Percentiles rank a stretch among this genome's conserved stretches.
phyloP scores from a whole-genome alignment of 768 basidiomycete species.

The Boletus vinaceobasis region DNA sequence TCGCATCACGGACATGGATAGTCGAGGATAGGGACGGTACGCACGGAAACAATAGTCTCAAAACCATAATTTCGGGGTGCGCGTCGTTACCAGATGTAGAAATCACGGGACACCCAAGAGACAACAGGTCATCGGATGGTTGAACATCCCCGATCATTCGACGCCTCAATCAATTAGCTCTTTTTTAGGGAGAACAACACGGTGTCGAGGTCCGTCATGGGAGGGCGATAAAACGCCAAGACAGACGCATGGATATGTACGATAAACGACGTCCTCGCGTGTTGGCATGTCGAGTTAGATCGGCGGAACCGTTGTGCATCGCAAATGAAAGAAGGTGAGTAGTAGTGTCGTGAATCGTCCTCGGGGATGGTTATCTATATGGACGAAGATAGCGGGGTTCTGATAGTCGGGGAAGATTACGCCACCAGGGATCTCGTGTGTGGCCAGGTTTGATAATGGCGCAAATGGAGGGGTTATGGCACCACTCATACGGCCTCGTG shows the following conservation, averaged over 20 bases:
- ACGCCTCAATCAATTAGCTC: not conserved
- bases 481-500: slow-evolving; percentile 9
- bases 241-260: not conserved
- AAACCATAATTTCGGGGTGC: not conserved
- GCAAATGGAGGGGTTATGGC: not conserved
- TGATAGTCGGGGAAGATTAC: not conserved
- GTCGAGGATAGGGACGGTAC: not conserved
- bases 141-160: not conserved
- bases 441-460: slow-evolving; percentile 6
- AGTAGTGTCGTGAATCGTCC: not conserved
- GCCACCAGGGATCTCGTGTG: not conserved
- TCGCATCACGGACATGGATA: not conserved
- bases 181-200: not conserved
- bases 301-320: not conserved
- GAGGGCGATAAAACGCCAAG: not conserved
- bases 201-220: not conserved
- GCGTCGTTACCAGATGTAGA: not conserved
- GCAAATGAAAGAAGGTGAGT: not conserved
- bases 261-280: not conserved
- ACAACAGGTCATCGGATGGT: not conserved
- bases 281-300: not conserved
- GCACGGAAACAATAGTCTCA: not conserved
- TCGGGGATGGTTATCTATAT: not conserved
- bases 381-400: not conserved
- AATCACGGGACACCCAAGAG: not conserved